Percentiles rank a stretch among this genome's conserved stretches.
These are phyloP conservation scores for Rutstroemia sp. DNA, from an alignment of 2,329 filamentous ascomycete species.

Conservation along the genomic window DNA sequence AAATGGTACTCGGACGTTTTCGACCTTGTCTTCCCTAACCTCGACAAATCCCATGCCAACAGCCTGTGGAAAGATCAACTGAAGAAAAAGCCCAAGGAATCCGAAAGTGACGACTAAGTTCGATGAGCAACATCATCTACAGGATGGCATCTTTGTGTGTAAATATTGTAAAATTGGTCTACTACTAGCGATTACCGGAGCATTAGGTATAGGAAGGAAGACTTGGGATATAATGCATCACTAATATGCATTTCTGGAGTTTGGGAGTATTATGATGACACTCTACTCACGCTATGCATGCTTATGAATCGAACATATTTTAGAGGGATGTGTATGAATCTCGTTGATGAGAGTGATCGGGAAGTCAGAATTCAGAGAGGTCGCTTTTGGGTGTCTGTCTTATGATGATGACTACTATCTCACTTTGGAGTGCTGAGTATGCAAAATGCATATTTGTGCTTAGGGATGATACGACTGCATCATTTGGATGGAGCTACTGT, in stretches of 20 bases:
- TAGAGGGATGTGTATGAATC: too few relatives aligned
- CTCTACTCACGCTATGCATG: too few relatives aligned
- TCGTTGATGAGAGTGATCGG: too few relatives aligned
- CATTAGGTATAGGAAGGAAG: background rate
- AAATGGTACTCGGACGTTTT: conserved; percentile 95
- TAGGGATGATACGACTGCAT: too few relatives aligned
- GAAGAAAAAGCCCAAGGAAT: conserved; percentile 21
- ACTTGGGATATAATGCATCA: background rate
- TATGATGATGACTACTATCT: too few relatives aligned
- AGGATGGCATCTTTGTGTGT: background rate
- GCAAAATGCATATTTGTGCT: too few relatives aligned
- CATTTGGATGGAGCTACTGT: too few relatives aligned
- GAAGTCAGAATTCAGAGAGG: too few relatives aligned
- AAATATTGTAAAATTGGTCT: background rate
- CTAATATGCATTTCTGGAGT: background rate
- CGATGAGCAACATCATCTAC: background rate
- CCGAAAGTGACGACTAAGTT: conserved; percentile 22
- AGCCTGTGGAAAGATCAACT: conserved; percentile 42
- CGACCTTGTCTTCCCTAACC: conserved; percentile 75
- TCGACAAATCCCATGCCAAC: conserved; percentile 69
- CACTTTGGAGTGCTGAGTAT: too few relatives aligned
- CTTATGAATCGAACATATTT: too few relatives aligned
- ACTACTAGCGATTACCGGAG: background rate
- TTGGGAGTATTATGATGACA: background rate
- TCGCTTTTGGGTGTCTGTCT: too few relatives aligned